These are phyloP conservation scores for Ceratobasidium sp. DNA, from an alignment of 1,284 basidiomycete species.

Conservation along the genomic window DNA sequence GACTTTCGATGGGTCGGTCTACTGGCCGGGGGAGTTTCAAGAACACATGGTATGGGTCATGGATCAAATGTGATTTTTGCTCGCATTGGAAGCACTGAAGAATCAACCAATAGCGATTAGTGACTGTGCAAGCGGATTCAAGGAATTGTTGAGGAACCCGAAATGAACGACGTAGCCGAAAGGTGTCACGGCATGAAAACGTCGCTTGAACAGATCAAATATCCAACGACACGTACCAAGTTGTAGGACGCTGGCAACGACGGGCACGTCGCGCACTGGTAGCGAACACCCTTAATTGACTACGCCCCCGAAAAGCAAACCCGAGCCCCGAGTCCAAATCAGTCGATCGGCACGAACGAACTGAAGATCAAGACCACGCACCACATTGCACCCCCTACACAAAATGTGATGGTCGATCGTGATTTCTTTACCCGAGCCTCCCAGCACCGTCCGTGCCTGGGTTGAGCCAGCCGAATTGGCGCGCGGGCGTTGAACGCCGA, in stretches of 20 bases:
- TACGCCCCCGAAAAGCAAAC: conserved; percentile 53
- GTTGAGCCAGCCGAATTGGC: conserved; percentile 72
- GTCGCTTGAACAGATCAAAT: conserved; percentile 2
- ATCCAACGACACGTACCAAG: conserved; percentile 64
- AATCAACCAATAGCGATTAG: conserved; percentile 20
- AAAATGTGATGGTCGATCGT: conserved; percentile 66
- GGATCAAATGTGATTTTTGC: conserved; percentile 77
- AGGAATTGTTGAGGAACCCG: neutral
- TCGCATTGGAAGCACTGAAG: conserved; percentile 85
- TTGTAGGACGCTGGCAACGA: conserved; percentile 73
- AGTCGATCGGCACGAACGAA: neutral
- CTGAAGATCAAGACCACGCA: conserved; percentile 29
- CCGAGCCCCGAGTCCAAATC: conserved; percentile 3
- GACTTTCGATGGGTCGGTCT: conserved; percentile 73
- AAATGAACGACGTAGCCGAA: conserved; percentile 12
- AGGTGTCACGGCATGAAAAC: conserved; percentile 1
- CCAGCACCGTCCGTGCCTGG: conserved; percentile 75
- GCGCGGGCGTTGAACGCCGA: conserved; percentile 52
- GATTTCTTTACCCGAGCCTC: conserved; percentile 55
- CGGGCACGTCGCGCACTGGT: conserved; percentile 82
- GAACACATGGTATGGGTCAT: conserved; percentile 87
- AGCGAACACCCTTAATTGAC: conserved; percentile 77
- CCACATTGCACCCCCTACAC: conserved; percentile 67
- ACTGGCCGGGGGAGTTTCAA: conserved; percentile 87
- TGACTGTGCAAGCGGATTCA: conserved; percentile 18